phyloP scores from a whole-genome alignment of 169 alveolate genomes.

The Eimeria praecox region DNA sequence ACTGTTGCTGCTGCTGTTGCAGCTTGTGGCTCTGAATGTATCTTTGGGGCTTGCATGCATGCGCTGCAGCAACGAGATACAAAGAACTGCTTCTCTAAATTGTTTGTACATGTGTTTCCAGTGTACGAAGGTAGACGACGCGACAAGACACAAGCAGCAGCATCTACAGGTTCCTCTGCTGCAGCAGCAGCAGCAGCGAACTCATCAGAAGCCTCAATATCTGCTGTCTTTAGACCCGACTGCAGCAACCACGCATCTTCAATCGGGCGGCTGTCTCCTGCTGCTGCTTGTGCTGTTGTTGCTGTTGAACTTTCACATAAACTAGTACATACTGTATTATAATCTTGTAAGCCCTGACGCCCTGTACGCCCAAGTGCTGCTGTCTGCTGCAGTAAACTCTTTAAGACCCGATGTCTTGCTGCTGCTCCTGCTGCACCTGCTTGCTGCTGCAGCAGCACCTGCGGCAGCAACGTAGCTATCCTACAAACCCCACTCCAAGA shows the following conservation, averaged over 20 bases:
- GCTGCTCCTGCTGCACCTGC: constrained; percentile 24
- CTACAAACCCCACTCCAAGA: constrained; percentile 4
- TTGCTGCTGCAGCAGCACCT: constrained; percentile 65
- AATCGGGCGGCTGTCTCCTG: background rate
- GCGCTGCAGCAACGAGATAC: constrained; percentile 42
- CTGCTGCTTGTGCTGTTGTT: constrained; percentile 23
- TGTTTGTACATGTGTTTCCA: constrained; percentile 20
- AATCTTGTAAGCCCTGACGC: too few species aligned
- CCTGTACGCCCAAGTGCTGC: background rate
- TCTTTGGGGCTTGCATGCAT: background rate
- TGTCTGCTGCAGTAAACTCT: background rate
- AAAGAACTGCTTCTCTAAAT: constrained; percentile 40
- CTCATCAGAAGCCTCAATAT: constrained; percentile 8
- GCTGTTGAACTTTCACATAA: background rate
- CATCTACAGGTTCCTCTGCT: background rate
- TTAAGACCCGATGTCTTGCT: background rate
- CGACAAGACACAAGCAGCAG: background rate
- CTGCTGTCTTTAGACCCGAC: constrained; percentile 15
- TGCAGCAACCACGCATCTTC: constrained; percentile 43
- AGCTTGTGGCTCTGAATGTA: too few species aligned
- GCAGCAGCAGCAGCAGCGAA: constrained; percentile 22
- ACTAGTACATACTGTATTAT: too few species aligned
- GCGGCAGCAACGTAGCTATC: background rate
- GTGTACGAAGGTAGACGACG: background rate
- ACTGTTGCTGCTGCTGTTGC: background rate